These are phyloP conservation scores for Candida loeiensis DNA, from an alignment of 805 yeast species.

Conservation along the genomic window DNA sequence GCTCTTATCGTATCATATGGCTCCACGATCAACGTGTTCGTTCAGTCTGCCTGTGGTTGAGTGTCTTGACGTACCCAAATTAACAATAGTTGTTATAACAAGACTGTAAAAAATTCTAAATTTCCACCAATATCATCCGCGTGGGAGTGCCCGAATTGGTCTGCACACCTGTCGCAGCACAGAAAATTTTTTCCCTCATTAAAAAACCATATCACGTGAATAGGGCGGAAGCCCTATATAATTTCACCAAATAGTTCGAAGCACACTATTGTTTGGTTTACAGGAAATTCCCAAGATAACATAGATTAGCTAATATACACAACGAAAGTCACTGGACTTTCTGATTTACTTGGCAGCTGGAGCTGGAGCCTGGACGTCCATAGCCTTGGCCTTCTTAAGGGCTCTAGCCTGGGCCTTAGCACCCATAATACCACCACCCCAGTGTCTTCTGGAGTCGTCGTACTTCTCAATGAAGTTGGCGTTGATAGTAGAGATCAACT, in stretches of 20 bases:
- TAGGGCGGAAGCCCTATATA: conserved; percentile 7
- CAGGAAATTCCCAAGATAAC: not conserved
- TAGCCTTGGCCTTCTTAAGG: conserved; percentile 68
- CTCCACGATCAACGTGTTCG: too few species aligned
- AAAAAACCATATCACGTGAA: conserved; percentile 6
- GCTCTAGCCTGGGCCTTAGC: conserved; percentile 84
- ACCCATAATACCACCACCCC: conserved; percentile 99
- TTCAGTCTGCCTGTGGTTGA: not conserved
- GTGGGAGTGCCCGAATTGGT: conserved; percentile 6
- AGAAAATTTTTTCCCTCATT: conserved; percentile 2
- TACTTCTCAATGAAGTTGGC: conserved; percentile 90
- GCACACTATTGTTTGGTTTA: not conserved
- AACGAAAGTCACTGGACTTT: not conserved
- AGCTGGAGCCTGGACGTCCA: conserved; percentile 24
- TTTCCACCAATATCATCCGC: conserved; percentile 1
- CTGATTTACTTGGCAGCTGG: conserved; percentile 7
- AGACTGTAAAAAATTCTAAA: conserved; percentile 5
- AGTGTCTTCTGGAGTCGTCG: conserved; percentile 96
- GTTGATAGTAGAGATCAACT: conserved; percentile 87
- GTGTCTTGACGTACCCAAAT: conserved; percentile 1
- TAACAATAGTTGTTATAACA: not conserved
- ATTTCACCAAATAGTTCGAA: not conserved
- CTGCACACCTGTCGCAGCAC: conserved; percentile 5
- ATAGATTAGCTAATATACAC: conserved; percentile 6
- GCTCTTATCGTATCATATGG: too few species aligned